Evolutionary conservation across 164 flowering plant species (phyloP), one percentile per base, ranked within the genome.

Genomic region (Kalanchoe fedtschenkoi): DNA sequence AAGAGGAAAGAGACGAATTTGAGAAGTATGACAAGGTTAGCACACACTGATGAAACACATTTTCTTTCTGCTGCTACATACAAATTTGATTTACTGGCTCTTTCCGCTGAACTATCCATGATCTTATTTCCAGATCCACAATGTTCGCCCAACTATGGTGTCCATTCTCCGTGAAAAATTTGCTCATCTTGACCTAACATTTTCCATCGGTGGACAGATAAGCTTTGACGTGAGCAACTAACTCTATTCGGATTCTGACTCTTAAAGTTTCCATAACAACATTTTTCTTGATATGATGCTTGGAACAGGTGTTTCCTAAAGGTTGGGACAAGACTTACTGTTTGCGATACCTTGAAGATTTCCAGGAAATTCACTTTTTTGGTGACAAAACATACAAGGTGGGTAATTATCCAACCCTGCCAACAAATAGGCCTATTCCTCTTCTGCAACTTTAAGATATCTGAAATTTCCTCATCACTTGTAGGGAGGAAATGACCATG

Each of bases 281-380:
- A 34, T 22, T 26, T 33, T 17, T 0, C 35, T 26, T 34, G 2
- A 7, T 13, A 65, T 53, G 55, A 64, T 75, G 32, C 46, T 67
- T 70, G 61, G 57, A 15, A 69, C 80, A 93, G 97, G 99, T 90
- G 29, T 90, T 93, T 69, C 97, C 97, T 62, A 76, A 73, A 72
- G 96, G 99, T 64, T 95, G 99, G 99, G 99, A 93, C 80, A 90
- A 95, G 76, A 91, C 97, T 41, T 95, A 85, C 70, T 88, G 97
- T 75, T 79, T 93, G 81, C 77, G 75, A 61, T 95, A 83, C 77
- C 89, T 95, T 47, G 82, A 87, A 5, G 88, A 83, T 2, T 95
- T 85, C 71, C 60, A 73, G 3, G 99, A 95, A 72, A 88, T 95
- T 61, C 97, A 95, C 83, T 95, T 93, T 74, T 91, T 91, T 70